Evolutionary conservation across 2,329 filamentous ascomycete genomes (phyloP), one percentile per base, ranked within the genome.

Genomic region (Zasmidium citrigriseum): DNA sequence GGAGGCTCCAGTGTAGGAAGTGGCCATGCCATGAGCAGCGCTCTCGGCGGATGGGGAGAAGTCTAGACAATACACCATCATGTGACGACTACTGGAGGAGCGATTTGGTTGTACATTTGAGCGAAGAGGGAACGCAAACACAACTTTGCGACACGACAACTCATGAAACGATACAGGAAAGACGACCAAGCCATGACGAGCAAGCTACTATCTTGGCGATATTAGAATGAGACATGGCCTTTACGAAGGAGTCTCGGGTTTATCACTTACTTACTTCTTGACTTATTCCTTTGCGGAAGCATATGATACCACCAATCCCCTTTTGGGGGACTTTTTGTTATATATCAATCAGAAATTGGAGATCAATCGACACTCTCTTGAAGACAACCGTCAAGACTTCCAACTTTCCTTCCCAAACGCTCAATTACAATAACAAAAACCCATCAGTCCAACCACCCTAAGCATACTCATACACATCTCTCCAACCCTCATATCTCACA

Each of bases 41-140:
- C 65, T 1, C 85, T 89, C 80, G 90, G 90, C 16, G 87, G 84
- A 65, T 95, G 90, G 90, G 90, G 89, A 10, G 90, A 93, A 76
- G 84, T 89, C 23, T 89, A 62, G 22, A 23, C 21, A 5, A 68
- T 4, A 20, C 10, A 4, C 2, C 20, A 23, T 23, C 11, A 22
- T 20, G n/a, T 2, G 20, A 7, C n/a, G n/a, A n/a, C n/a, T n/a
- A 7, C 1, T 24, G 2, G 22, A 52, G 34, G 3, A 29, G 23
- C 46, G 46, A 25, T 7, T 47, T 25, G 16, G 16, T 24, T 48
- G 46, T 47, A 47, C 45, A 47, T 47, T 23, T 23, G 16, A 48
- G 18, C 20, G 24, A 48, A 5, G 46, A 24, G 46, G 22, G 46
- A 18, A 25, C 20, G 46, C 20, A 11, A 48, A 24, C 46, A 48